These are phyloP conservation scores for Tieghemostelium lacteum DNA, from an alignment of 78 protist genomes.

Conservation along the genomic window DNA sequence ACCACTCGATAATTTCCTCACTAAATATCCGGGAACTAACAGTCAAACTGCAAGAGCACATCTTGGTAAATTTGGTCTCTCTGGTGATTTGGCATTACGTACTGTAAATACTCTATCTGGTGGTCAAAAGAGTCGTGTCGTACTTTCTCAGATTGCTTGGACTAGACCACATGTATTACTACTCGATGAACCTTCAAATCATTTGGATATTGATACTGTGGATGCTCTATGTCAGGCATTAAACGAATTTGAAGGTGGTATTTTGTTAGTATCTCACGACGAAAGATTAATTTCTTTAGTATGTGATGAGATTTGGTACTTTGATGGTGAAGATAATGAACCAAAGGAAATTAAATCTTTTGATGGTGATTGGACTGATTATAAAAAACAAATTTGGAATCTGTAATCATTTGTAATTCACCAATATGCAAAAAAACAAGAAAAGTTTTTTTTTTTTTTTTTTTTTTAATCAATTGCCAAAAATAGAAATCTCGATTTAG, in stretches of 20 bases:
- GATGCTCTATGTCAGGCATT: conserved; percentile 85
- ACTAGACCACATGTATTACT: conserved; percentile 89
- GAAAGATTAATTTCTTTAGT: conserved; percentile 79
- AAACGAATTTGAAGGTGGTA: conserved; percentile 86
- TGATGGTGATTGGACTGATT: conserved; percentile 81
- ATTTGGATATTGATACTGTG: conserved; percentile 93
- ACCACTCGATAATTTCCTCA: conserved; percentile 87
- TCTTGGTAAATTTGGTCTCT: conserved; percentile 89
- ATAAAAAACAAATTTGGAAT: conserved; percentile 47
- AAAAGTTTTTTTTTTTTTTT: too few relatives aligned
- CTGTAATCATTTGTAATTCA: too few relatives aligned
- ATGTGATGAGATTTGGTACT: conserved; percentile 86
- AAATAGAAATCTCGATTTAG: too few relatives aligned
- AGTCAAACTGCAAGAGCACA: conserved; percentile 80
- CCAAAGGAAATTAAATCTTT: conserved; percentile 57
- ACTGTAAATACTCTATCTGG: conserved; percentile 93
- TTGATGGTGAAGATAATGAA: conserved; percentile 67
- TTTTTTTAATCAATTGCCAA: too few relatives aligned
- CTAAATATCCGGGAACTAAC: conserved; percentile 83
- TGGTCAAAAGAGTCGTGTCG: conserved; percentile 93
- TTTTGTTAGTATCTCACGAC: conserved; percentile 89
- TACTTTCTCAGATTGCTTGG: conserved; percentile 80
- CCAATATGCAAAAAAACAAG: too few relatives aligned
- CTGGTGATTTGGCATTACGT: conserved; percentile 86
- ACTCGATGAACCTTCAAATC: conserved; percentile 98